A percentile compares a stretch with the other conserved stretches of the same genome.
phyloP scores from a whole-genome alignment of 768 basidiomycete genomes.

The Rhodotorula paludigena region DNA sequence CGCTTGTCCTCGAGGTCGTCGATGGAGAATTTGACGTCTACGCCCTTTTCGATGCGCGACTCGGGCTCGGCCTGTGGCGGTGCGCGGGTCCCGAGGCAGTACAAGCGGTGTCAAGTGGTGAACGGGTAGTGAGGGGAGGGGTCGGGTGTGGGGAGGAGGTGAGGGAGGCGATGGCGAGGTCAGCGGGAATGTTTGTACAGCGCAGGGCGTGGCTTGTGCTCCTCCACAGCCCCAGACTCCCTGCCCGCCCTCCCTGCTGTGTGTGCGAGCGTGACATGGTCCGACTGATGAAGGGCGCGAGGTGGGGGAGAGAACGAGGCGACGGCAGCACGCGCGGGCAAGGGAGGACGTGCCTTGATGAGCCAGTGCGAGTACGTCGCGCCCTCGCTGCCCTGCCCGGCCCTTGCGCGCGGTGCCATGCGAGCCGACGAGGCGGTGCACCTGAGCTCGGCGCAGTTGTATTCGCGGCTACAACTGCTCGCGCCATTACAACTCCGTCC shows the following conservation, averaged over 20 bases:
- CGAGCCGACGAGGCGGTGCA: no score
- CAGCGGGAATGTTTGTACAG: no score
- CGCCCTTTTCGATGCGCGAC: conserved; percentile 56
- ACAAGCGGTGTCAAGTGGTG: neutral
- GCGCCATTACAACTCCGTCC: no score
- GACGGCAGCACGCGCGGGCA: neutral
- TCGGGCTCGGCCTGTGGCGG: conserved; percentile 53
- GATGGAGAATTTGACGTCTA: conserved; percentile 84
- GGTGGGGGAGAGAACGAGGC: neutral
- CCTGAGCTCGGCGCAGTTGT: no score
- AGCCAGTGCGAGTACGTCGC: conserved; percentile 16
- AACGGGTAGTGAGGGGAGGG: neutral
- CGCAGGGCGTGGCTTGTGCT: no score
- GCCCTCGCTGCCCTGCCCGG: no score
- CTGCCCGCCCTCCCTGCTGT: no score
- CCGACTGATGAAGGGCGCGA: neutral
- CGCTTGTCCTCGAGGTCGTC: conserved; percentile 69
- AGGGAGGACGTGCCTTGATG: conserved; percentile 7
- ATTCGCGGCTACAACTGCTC: no score
- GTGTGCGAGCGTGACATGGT: no score
- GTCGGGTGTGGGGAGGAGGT: neutral
- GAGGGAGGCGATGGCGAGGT: no score
- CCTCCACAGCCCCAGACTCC: no score
- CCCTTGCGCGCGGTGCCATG: no score
- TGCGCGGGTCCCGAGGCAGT: neutral